Percentiles rank a stretch among this genome's conserved stretches.
Evolutionary conservation across 306 rosid genomes (phyloP).

Genomic region (Vachellia collinsii): DNA sequence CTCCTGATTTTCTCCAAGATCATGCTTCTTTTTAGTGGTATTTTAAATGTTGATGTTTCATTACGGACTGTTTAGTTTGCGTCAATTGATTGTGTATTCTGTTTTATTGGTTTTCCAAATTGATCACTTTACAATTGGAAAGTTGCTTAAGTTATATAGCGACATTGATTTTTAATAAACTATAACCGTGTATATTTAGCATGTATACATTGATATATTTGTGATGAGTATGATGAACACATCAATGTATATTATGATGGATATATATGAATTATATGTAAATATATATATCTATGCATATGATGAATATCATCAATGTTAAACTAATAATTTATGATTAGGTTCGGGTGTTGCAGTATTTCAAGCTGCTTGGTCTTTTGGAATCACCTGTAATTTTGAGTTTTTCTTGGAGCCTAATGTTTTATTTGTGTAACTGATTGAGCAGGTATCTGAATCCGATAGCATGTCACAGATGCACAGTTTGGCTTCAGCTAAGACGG

Average conservation of each 20-base stretch:
- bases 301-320: conserved; percentile 19
- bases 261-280: too few relatives aligned
- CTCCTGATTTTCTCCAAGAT: conserved; percentile 10
- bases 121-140: conserved; percentile 7
- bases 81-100: neutral
- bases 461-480: conserved; percentile 45
- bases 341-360: conserved; percentile 5
- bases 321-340: neutral
- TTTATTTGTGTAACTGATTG: conserved; percentile 26
- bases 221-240: too few relatives aligned
- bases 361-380: conserved; percentile 10
- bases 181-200: too few relatives aligned
- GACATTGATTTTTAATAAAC: neutral
- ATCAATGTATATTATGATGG: too few relatives aligned
- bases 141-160: neutral
- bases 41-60: neutral
- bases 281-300: too few relatives aligned
- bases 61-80: conserved; percentile 17
- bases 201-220: too few relatives aligned
- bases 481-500: conserved; percentile 45
- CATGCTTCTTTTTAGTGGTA: conserved; percentile 6
- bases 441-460: conserved; percentile 49
- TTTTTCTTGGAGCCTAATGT: conserved; percentile 28
- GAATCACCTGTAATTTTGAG: conserved; percentile 6
- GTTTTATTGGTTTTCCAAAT: neutral